Evolutionary conservation across 495 filamentous ascomycete genomes (phyloP), one percentile per base, ranked within the genome.

Genomic region (Aspergillus haitiensis): DNA sequence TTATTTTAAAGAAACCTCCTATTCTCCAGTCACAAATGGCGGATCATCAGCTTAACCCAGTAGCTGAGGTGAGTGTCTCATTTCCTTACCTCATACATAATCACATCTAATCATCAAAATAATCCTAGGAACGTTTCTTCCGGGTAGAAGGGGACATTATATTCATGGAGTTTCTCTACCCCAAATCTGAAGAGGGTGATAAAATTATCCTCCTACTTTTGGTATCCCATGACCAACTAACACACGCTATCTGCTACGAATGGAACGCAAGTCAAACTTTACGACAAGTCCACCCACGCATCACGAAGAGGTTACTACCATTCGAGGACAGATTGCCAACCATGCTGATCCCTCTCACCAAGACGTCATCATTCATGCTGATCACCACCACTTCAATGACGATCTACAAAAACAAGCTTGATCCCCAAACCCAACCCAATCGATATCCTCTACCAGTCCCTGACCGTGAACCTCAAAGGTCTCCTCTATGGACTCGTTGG

Each of bases 151-250:
- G 93, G 1, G 78, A 85, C 12, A 91, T 98, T 36, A 74, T 92
- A 56, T 88, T 91, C 64, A 87, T 97, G 76, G 89, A 93, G 34
- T 98, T 98, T 60, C 82, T 98, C 6, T 84, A 90, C 58, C 88
- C 93, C 6, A 79, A 79, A 6, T 66, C 81, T 9, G 65, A 67
- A 18, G 82, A 86, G 58, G 84, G 88, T 52, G 72, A 81, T 13
- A 78, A 80, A 39, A 88, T 95, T 44, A 87, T 95, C 36, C 77
- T 97, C 8, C 75, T 97, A 32, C 70, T 96, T 5, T 78, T 97
- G 18, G 71, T 91, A 13, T 78, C 86, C 31, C 80, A 80, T 55
- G 78, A 79, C 32, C 76, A 82, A 21, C 77, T 77, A 34, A 89
- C 87, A 21, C 80, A 81, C 58, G 79, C 92, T 61, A 71, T 87